A percentile compares a stretch with the other conserved stretches of the same genome.
Conservation (phyloP, 2,329 filamentous ascomycete genomes). For the Monilinia vaccinii-corymbosi region DNA sequence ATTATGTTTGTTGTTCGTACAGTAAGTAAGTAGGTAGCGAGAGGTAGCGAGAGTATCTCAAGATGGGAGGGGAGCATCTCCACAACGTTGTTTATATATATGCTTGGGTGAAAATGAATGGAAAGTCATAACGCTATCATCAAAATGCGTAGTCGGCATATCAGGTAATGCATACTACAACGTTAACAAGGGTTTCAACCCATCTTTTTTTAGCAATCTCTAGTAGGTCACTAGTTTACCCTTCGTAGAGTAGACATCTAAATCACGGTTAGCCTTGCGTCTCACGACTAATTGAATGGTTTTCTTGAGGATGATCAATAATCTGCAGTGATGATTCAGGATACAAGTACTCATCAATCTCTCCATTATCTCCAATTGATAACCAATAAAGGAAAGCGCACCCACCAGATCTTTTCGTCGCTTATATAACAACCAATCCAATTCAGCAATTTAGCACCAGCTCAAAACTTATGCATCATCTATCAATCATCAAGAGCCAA, state of each 20-base stretch:
- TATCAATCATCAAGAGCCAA: not conserved
- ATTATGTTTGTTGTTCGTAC: not conserved
- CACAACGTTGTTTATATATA: not conserved
- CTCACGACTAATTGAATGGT: not conserved
- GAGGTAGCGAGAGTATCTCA: too few relatives aligned
- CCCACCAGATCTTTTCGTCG: not conserved
- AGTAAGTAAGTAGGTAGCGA: not conserved
- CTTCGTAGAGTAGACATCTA: not conserved
- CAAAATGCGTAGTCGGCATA: not conserved
- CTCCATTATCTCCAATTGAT: not conserved
- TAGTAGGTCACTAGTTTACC: too few relatives aligned
- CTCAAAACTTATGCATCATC: not conserved
- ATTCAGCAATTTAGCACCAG: not conserved
- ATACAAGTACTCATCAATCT: not conserved
- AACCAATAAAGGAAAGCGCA: not conserved
- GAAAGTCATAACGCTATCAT: not conserved
- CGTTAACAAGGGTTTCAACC: not conserved
- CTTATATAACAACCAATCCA: not conserved
- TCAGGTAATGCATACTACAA: not conserved
- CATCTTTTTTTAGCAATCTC: not conserved
- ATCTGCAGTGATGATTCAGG: not conserved
- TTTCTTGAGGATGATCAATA: not conserved
- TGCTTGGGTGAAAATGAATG: not conserved
- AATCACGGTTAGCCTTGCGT: not conserved
- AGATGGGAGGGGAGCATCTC: not conserved